A percentile compares a stretch with the other conserved stretches of the same genome.
These are phyloP conservation scores for Candida nemodendra DNA, from an alignment of 805 yeast genomes.

Conservation along the genomic window DNA sequence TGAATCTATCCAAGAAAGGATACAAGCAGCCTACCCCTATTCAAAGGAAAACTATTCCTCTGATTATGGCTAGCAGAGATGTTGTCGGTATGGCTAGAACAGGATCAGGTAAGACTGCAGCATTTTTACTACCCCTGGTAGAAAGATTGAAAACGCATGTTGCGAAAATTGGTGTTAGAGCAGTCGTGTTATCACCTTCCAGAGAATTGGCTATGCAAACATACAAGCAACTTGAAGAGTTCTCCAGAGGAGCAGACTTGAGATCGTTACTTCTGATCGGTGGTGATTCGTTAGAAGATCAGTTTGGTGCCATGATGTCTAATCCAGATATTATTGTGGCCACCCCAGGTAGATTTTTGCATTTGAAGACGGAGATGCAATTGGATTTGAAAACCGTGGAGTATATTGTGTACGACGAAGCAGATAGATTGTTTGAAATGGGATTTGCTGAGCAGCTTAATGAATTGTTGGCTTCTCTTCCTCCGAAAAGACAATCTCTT, in stretches of 20 bases:
- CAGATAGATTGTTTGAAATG: conserved; percentile 94
- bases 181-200: conserved; percentile 87
- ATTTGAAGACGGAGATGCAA: conserved; percentile 93
- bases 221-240: conserved; percentile 82
- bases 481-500: conserved; percentile 80
- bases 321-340: conserved; percentile 95
- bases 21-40: conserved; percentile 96
- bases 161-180: conserved; percentile 86
- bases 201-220: conserved; percentile 97
- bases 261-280: conserved; percentile 84
- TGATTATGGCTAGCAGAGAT: conserved; percentile 82
- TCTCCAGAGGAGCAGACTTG: conserved; percentile 78
- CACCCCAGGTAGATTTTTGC: conserved; percentile 96
- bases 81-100: conserved; percentile 99
- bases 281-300: conserved; percentile 98
- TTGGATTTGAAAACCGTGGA: conserved; percentile 80
- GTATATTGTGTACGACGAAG: conserved; percentile 94
- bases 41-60: conserved; percentile 92
- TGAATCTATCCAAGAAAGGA: conserved; percentile 79
- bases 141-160: conserved; percentile 82
- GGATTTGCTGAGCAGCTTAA: conserved; percentile 93
- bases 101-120: conserved; percentile 99
- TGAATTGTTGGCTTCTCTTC: conserved; percentile 81
- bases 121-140: conserved; percentile 86
- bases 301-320: conserved; percentile 86